phyloP scores from a whole-genome alignment of 768 basidiomycete genomes.

The Mycena indigotica region DNA sequence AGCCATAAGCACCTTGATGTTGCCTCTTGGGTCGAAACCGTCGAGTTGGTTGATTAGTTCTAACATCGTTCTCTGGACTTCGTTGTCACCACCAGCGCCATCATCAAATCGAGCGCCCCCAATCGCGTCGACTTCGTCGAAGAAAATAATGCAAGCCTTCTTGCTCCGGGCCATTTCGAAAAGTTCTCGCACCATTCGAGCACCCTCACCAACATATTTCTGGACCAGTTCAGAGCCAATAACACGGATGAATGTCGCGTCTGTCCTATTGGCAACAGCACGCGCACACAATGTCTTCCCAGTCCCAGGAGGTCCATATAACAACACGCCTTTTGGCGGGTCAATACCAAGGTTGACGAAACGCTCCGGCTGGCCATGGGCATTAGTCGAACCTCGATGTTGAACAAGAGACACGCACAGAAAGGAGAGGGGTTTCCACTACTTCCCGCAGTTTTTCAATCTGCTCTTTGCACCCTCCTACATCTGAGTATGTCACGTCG shows the following conservation, averaged over 20 bases:
- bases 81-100: constrained; percentile 98
- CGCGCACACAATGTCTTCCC: constrained; percentile 98
- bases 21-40: constrained; percentile 98
- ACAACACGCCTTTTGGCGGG: constrained; percentile 95
- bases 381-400: constrained; percentile 18
- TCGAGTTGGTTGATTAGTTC: constrained; percentile 98
- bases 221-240: constrained; percentile 99
- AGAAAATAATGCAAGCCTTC: constrained; percentile 99
- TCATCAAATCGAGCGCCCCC: constrained; percentile 98
- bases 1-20: constrained; percentile 99
- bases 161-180: constrained; percentile 99
- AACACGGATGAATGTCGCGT: constrained; percentile 98
- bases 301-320: constrained; percentile 96
- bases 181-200: constrained; percentile 96
- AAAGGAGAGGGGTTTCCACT: constrained; percentile 92
- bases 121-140: constrained; percentile 98
- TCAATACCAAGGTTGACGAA: constrained; percentile 99
- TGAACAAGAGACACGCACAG: constrained; percentile 54
- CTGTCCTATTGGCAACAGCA: constrained; percentile 97
- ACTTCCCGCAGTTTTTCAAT: constrained; percentile 99
- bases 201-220: constrained; percentile 99
- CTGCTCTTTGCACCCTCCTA: constrained; percentile 99
- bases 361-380: constrained; percentile 82
- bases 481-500: constrained; percentile 95
- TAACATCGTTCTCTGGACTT: constrained; percentile 98